phyloP scores from a whole-genome alignment of 2,329 filamentous ascomycete species.

The Aspergillus unguis region DNA sequence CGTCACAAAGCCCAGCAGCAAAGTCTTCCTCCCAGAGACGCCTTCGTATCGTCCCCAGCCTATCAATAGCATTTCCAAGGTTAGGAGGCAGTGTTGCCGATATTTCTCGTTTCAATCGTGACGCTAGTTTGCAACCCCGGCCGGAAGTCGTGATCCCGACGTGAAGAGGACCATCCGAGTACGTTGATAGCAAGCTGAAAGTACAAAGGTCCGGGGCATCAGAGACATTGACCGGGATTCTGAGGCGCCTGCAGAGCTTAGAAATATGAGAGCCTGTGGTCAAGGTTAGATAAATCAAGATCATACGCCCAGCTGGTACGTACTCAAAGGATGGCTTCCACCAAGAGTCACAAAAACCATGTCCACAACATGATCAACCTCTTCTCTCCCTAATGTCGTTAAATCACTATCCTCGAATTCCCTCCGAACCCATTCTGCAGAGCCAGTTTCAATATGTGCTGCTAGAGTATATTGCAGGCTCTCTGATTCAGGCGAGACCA shows the following conservation, averaged over 20 bases:
- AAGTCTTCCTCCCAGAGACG: constrained; percentile 73
- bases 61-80: constrained; percentile 72
- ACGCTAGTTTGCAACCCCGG: constrained; percentile 88
- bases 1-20: constrained; percentile 44
- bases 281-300: constrained; percentile 21
- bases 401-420: constrained; percentile 70
- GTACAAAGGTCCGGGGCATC: constrained; percentile 84
- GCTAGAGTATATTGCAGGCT: constrained; percentile 58
- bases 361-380: constrained; percentile 76
- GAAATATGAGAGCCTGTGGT: constrained; percentile 64
- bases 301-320: constrained; percentile 28
- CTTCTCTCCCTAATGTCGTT: constrained; percentile 71
- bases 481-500: constrained; percentile 67
- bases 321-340: constrained; percentile 49
- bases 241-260: constrained; percentile 67
- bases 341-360: constrained; percentile 80
- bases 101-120: constrained; percentile 83
- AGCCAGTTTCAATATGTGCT: constrained; percentile 43
- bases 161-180: constrained; percentile 86
- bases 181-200: constrained; percentile 83
- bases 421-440: constrained; percentile 41
- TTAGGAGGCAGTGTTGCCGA: constrained; percentile 71
- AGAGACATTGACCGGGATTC: constrained; percentile 90
- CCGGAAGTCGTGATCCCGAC: constrained; percentile 95
- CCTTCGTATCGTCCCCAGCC: constrained; percentile 69